Evolutionary conservation across 139 green algal genomes (phyloP).

Genomic region (Chlorella ohadii): DNA sequence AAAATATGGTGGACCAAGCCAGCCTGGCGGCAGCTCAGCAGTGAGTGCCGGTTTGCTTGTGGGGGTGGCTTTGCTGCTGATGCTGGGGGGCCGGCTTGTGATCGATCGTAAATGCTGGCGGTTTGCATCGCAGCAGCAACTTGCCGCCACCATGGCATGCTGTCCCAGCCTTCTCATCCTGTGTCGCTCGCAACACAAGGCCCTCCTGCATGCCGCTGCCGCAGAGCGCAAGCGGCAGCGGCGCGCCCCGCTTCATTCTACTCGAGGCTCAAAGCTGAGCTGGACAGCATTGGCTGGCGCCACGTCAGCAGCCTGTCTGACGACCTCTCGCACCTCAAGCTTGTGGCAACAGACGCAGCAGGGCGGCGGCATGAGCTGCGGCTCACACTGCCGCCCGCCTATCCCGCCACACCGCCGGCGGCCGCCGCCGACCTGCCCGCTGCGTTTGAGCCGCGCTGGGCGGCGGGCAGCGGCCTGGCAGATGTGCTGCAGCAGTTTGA

Average conservation of each 20-base stretch:
- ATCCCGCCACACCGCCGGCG: slow-evolving; percentile 7
- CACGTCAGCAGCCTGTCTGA: slow-evolving; percentile 12
- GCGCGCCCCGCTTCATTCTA: slow-evolving; percentile 23
- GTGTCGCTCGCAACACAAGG: too few relatives aligned
- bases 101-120: too few relatives aligned
- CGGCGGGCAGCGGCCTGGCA: neutral
- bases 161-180: too few relatives aligned
- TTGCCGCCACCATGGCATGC: too few relatives aligned
- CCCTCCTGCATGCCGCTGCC: neutral
- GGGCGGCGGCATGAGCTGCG: slow-evolving; percentile 30
- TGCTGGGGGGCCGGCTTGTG: too few relatives aligned
- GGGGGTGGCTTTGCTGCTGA: too few relatives aligned
- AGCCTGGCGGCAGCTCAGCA: neutral
- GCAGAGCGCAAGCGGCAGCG: neutral
- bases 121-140: too few relatives aligned
- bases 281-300: slow-evolving; percentile 27
- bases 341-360: neutral
- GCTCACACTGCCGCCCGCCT: slow-evolving; percentile 28
- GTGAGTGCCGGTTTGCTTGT: neutral
- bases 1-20: slow-evolving; percentile 29
- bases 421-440: slow-evolving; percentile 31
- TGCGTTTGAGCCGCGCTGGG: slow-evolving; percentile 25
- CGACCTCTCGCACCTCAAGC: slow-evolving; percentile 35
- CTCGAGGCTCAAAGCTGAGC: neutral
- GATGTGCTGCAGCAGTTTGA: slow-evolving; percentile 32